Evolutionary conservation across 371 early-diverging fungal species (phyloP), one percentile per base, ranked within the genome.

Genomic region (Conidiobolus incongruus): DNA sequence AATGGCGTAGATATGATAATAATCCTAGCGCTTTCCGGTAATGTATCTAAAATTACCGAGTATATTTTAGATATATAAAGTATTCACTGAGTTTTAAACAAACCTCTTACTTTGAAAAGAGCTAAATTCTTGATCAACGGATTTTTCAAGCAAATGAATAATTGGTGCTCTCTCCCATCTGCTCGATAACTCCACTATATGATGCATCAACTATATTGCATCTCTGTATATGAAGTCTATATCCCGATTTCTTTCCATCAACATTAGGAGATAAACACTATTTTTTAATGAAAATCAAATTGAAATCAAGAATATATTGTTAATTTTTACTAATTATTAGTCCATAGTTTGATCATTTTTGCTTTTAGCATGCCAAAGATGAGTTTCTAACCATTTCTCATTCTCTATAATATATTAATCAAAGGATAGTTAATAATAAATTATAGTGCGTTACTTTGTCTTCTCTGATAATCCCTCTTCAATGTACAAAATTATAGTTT

Each of bases 311-410:
- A n/a, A n/a, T n/a, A n/a, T n/a, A n/a, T n/a, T n/a, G n/a, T n/a
- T n/a, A n/a, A n/a, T n/a, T n/a, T n/a, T n/a, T 57, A 70, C 77
- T 39, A 84, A 52, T 46, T 63, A 53, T 72, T 76, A 0, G 89
- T 90, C 91, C 90, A 91, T n/a, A 70, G 52, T 40, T 83, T 70
- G 19, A 41, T 53, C 94, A 95, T 93, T 39, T 86, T 77, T 79
- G 91, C 96, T 68, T 53, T 95, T 95, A 7, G 91, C 77, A 49
- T 94, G 93, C 94, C 95, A 95, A 26, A 94, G 68, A 59, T 95
- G 96, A n/a, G 95, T 94, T 55, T 91, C 91, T 22, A 95, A 54
- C 96, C 94, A 95, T 22, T 70, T 62, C 16, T 75, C 75, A 1
- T 65, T 58, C 7, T 47, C 74, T 73, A 52, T n/a, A 26, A 1